A percentile compares a stretch with the other conserved stretches of the same genome.
phyloP scores from a whole-genome alignment of 805 yeast species.

The Pichia occidentalis region DNA sequence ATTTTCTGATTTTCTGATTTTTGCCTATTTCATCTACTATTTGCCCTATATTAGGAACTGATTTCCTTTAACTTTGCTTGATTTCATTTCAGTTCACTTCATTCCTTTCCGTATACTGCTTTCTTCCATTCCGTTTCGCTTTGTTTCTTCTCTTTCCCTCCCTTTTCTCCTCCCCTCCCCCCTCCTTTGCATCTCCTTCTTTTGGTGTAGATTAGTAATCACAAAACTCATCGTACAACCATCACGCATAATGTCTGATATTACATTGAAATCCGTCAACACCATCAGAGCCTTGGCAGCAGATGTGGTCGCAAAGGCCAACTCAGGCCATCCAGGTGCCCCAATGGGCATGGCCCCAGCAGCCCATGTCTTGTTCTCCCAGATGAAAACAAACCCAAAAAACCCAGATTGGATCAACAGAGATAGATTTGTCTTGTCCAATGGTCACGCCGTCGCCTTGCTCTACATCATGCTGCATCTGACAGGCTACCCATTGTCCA shows the following conservation, averaged over 20 bases:
- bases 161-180: neutral
- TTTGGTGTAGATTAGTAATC: no score
- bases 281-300: conserved; percentile 87
- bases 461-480: conserved; percentile 80
- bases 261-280: conserved; percentile 71
- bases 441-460: conserved; percentile 94
- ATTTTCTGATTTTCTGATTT: no score
- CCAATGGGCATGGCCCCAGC: conserved; percentile 97
- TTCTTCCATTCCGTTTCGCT: neutral
- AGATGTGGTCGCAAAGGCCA: conserved; percentile 80
- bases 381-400: conserved; percentile 81
- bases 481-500: conserved; percentile 70
- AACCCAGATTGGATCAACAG: conserved; percentile 91
- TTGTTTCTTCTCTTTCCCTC: neutral
- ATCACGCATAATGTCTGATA: conserved; percentile 38
- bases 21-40: no score
- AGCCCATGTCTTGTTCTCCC: conserved; percentile 80
- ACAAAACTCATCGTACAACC: no score
- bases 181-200: neutral
- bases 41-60: no score
- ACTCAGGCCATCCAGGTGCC: conserved; percentile 99
- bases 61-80: no score
- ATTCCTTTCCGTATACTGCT: neutral
- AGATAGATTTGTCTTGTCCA: conserved; percentile 90
- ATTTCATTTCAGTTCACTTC: neutral